phyloP scores from a whole-genome alignment of 2,329 filamentous ascomycete species.

The Fusarium bulbicola region DNA sequence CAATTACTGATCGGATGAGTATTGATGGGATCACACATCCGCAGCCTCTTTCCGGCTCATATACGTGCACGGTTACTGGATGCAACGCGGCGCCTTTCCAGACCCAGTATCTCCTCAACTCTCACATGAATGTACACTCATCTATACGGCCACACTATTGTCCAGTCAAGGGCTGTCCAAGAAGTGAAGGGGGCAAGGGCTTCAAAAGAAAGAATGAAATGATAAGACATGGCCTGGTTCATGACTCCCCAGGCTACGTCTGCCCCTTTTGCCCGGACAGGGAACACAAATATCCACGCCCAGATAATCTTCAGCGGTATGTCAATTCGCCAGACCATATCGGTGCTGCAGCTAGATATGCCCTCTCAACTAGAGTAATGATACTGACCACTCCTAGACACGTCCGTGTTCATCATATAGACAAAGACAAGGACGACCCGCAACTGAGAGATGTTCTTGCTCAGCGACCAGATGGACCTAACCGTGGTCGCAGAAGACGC shows the following conservation, averaged over 20 bases:
- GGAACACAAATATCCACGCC: slow-evolving; percentile 93
- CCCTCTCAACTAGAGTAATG: neutral
- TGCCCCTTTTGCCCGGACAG: slow-evolving; percentile 95
- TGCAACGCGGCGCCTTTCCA: slow-evolving; percentile 80
- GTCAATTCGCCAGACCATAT: neutral
- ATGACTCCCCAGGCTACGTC: slow-evolving; percentile 92
- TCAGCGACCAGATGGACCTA: slow-evolving; percentile 85
- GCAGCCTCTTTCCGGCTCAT: slow-evolving; percentile 59
- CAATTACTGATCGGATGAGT: slow-evolving; percentile 64
- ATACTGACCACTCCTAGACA: slow-evolving; percentile 65
- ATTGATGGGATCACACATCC: slow-evolving; percentile 67
- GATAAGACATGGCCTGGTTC: slow-evolving; percentile 84
- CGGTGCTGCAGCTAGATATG: neutral
- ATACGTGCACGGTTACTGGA: slow-evolving; percentile 66
- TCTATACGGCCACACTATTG: slow-evolving; percentile 73
- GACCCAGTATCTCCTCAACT: slow-evolving; percentile 80
- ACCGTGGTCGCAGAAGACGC: slow-evolving; percentile 79
- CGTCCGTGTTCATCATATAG: slow-evolving; percentile 89
- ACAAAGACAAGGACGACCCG: slow-evolving; percentile 89
- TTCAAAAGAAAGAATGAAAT: slow-evolving; percentile 80
- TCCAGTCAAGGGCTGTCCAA: slow-evolving; percentile 68
- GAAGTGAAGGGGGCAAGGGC: slow-evolving; percentile 70
- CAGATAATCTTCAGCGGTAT: slow-evolving; percentile 94
- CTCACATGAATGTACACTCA: slow-evolving; percentile 78
- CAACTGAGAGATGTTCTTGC: slow-evolving; percentile 82